Evolutionary conservation across 2,329 filamentous ascomycete species (phyloP).

Genomic region (Fusarium sp.): DNA sequence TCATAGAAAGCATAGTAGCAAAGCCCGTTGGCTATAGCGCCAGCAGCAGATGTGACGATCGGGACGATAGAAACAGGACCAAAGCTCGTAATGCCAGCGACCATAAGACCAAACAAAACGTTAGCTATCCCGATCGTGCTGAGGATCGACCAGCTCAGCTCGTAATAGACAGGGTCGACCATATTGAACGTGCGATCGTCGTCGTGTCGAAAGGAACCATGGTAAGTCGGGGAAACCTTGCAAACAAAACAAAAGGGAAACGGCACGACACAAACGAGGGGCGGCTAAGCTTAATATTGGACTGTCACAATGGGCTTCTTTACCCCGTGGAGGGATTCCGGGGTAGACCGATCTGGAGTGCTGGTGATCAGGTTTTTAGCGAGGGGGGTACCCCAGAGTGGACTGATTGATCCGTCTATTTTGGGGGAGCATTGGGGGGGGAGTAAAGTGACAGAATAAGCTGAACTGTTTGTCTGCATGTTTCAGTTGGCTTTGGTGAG

Average conservation of each 20-base stretch:
- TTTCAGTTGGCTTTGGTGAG: not conserved
- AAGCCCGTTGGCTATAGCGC: conserved; percentile 54
- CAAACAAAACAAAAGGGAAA: not conserved
- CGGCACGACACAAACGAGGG: not conserved
- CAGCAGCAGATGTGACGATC: conserved; percentile 49
- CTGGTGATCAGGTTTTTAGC: conserved; percentile 21
- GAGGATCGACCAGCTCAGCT: conserved; percentile 56
- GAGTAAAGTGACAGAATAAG: not conserved
- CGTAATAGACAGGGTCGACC: conserved; percentile 47
- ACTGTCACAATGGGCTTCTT: not conserved
- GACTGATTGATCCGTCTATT: conserved; percentile 1
- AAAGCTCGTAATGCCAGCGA: conserved; percentile 52
- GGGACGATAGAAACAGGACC: conserved; percentile 52
- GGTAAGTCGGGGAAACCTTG: not conserved
- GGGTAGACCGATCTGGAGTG: conserved; percentile 16
- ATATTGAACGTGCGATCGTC: conserved; percentile 12
- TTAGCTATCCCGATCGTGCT: conserved; percentile 55
- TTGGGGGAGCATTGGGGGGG: not conserved
- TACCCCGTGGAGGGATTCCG: conserved; percentile 23
- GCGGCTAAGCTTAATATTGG: conserved; percentile 6
- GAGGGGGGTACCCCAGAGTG: conserved; percentile 20
- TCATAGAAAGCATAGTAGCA: conserved; percentile 56
- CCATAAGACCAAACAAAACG: conserved; percentile 50
- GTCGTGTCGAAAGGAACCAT: not conserved
- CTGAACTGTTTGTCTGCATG: not conserved